Percentiles rank a stretch among this genome's conserved stretches.
Evolutionary conservation across 371 early-diverging fungal genomes (phyloP).

Genomic region (Smittium mucronatum): DNA sequence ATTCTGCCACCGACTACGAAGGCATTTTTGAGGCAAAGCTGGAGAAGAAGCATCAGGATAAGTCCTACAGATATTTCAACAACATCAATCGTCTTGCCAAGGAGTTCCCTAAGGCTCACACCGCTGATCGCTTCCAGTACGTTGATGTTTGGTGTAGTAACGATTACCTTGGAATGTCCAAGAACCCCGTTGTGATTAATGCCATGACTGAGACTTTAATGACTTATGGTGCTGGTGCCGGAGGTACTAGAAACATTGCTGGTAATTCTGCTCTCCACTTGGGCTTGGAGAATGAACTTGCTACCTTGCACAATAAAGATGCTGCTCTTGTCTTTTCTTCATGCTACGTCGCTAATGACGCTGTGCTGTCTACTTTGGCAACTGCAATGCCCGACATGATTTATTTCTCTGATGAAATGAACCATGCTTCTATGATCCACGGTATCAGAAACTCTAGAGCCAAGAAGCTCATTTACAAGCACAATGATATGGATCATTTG

Average conservation of each 20-base stretch:
- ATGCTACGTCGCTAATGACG: slow-evolving; percentile 98
- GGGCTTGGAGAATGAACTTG: slow-evolving; percentile 81
- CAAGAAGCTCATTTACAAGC: slow-evolving; percentile 81
- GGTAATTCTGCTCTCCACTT: slow-evolving; percentile 93
- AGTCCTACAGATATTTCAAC: slow-evolving; percentile 96
- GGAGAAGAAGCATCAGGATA: slow-evolving; percentile 90
- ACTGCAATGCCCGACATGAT: slow-evolving; percentile 84
- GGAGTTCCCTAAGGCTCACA: slow-evolving; percentile 86
- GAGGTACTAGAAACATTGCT: slow-evolving; percentile 98
- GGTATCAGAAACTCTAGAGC: slow-evolving; percentile 90
- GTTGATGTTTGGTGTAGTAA: slow-evolving; percentile 98
- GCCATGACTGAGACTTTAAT: slow-evolving; percentile 87
- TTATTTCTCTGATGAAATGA: slow-evolving; percentile 85
- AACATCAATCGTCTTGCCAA: slow-evolving; percentile 95
- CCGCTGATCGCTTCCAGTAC: slow-evolving; percentile 63
- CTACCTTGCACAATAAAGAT: slow-evolving; percentile 80
- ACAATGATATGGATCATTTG: slow-evolving; percentile 86
- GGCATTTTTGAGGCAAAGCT: slow-evolving; percentile 63
- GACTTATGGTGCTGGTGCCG: slow-evolving; percentile 95
- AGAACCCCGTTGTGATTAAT: slow-evolving; percentile 70
- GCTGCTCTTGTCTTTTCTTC: slow-evolving; percentile 94
- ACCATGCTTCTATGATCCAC: slow-evolving; percentile 98
- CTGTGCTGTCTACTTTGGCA: slow-evolving; percentile 83
- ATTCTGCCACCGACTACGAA: slow-evolving; percentile 64
- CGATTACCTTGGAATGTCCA: slow-evolving; percentile 93